Evolutionary conservation across 139 green algal species (phyloP).

Genomic region (Tetratostichococcus sp.): DNA sequence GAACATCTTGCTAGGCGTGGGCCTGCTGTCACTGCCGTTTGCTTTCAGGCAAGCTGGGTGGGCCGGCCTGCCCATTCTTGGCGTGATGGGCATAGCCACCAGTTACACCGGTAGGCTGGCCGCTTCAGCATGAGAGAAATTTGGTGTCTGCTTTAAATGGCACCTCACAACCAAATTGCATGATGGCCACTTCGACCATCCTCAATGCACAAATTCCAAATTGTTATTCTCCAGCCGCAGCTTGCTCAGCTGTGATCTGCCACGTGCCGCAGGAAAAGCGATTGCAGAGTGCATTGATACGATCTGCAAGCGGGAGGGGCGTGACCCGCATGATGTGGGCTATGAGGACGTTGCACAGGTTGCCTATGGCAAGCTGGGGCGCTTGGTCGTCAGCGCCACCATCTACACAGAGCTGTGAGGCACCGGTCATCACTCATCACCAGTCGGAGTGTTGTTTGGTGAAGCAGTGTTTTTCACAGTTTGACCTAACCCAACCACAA

Average conservation of each 20-base stretch:
- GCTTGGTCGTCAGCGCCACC: conserved; percentile 46
- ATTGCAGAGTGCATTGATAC: conserved; percentile 36
- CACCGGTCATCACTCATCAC: too few species aligned
- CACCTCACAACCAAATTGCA: too few species aligned
- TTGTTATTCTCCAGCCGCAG: too few species aligned
- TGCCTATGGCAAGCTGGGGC: conserved; percentile 54
- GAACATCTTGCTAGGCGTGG: conserved; percentile 70
- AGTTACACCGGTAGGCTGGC: conserved; percentile 39
- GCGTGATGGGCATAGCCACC: conserved; percentile 48
- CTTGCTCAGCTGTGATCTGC: conserved; percentile 7
- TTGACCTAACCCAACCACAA: too few species aligned
- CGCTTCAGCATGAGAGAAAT: too few species aligned
- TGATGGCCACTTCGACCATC: too few species aligned
- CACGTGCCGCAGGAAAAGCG: conserved; percentile 25
- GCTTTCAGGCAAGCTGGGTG: conserved; percentile 56
- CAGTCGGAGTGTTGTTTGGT: too few species aligned
- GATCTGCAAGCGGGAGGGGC: conserved; percentile 15
- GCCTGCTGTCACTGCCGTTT: conserved; percentile 59
- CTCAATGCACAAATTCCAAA: too few species aligned
- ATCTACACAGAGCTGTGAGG: conserved; percentile 71
- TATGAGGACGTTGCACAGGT: conserved; percentile 65
- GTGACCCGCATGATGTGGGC: conserved; percentile 10
- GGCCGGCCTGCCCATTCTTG: conserved; percentile 48
- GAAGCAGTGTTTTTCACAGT: too few species aligned
- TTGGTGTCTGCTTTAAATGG: too few species aligned